A percentile compares a stretch with the other conserved stretches of the same genome.
Evolutionary conservation across 805 yeast species (phyloP).

Genomic region (Lipomyces orientalis): DNA sequence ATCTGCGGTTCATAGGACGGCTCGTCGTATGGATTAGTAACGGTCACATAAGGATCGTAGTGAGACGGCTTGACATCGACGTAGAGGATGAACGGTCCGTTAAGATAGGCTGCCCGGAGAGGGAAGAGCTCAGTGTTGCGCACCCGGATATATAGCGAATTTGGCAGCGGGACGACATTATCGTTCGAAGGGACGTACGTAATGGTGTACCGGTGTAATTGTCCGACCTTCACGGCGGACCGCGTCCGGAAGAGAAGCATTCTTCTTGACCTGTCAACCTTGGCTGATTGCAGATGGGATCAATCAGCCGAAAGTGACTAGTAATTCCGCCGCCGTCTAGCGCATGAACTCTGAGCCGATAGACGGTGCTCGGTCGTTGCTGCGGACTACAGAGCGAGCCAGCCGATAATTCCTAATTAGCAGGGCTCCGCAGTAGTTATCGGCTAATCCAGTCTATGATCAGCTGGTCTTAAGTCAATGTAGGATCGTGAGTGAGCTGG

Average conservation of each 20-base stretch:
- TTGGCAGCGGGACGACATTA: constrained; percentile 25
- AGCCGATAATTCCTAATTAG: too few species aligned
- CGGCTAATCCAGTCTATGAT: too few species aligned
- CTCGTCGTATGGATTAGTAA: constrained; percentile 44
- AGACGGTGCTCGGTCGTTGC: neutral
- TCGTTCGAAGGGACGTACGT: constrained; percentile 54
- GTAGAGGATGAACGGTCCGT: constrained; percentile 88
- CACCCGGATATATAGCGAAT: constrained; percentile 20
- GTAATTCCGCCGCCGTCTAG: neutral
- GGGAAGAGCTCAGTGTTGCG: constrained; percentile 35
- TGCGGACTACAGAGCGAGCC: too few species aligned
- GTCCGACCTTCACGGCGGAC: constrained; percentile 61
- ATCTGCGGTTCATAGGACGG: constrained; percentile 56
- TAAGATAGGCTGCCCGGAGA: constrained; percentile 74
- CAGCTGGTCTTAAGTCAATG: too few species aligned
- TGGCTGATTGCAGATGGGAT: neutral
- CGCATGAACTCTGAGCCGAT: neutral
- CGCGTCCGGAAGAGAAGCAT: constrained; percentile 41
- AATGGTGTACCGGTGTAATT: constrained; percentile 60
- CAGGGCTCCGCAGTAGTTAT: too few species aligned
- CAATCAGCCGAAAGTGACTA: neutral
- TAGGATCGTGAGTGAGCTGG: too few species aligned
- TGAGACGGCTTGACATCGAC: constrained; percentile 76
- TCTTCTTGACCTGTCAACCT: neutral
- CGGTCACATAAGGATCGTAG: constrained; percentile 58